Base-by-base conservation (phyloP, 495 filamentous ascomycete genomes). In the Penicillium salamii region DNA sequence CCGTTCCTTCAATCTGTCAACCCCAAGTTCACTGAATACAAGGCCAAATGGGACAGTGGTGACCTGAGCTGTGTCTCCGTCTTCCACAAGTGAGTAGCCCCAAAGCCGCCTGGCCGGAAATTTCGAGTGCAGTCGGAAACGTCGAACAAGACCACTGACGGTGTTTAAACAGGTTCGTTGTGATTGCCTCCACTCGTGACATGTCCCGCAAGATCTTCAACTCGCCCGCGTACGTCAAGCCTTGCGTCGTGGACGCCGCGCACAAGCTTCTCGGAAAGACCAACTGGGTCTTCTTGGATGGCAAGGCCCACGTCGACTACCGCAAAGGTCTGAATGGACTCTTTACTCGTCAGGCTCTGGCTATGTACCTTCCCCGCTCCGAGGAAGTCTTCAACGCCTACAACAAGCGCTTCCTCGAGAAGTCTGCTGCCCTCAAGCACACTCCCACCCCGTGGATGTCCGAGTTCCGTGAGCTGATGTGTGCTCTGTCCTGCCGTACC, bases 251-350 rank as follows among this genome's bases (percentile, higher is more conserved):
- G 50, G 95, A 97, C 72, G 83, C 85, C 37, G 95, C 93, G 34
- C 85, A 91, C 75, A 97, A 97, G 74, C 85, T 98, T 38, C 85
- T 98, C 50, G 89, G 93, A 31, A 81, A 85, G 49, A 84, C 79
- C 54, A 97, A 97, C 75, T 98, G 91, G 91, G 93, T 98, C 7
- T 98, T 98, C 76, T 75, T 98, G 60, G 93, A 97, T 66, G 93
- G 93, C 53, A 92, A 90, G 69, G 85, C 83, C 37, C 93, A 98
- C 61, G 89, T 96, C 49, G 93, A 98, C 51, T 98, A 90, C 73
- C 90, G 93, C 65, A 97, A 96, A 71, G 93, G 95, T 50, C 76
- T 98, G 50, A 97, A 97, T 65, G 86, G 84, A 42, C 79, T 98
- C 20, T 98, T 98, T 75, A 97, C 92, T 11, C 89, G 91, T 55